Evolutionary conservation across 441 rosid genomes (phyloP).

Genomic region (Brassica balearica): DNA sequence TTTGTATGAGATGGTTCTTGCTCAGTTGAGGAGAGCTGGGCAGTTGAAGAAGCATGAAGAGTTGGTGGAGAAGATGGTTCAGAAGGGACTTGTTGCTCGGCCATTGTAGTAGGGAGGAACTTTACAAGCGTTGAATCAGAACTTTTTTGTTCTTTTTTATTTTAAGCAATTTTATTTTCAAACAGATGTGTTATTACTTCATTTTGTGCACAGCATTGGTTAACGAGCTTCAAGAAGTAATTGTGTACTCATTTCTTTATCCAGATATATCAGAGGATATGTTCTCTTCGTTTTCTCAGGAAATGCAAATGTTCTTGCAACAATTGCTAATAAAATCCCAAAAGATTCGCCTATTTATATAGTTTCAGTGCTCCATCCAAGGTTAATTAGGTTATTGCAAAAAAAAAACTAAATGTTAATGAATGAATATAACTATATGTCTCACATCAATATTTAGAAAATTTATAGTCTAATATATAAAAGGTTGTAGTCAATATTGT

Average conservation of each 20-base stretch:
- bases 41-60: slow-evolving; percentile 91
- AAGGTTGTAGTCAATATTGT: too few relatives aligned
- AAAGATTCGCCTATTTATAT: slow-evolving; percentile 48
- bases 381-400: too few relatives aligned
- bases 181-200: slow-evolving; percentile 16
- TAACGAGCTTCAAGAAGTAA: slow-evolving; percentile 7
- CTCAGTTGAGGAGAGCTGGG: slow-evolving; percentile 74
- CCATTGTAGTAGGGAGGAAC: slow-evolving; percentile 44
- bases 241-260: slow-evolving; percentile 14
- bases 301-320: neutral
- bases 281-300: slow-evolving; percentile 3
- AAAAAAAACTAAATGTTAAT: too few relatives aligned
- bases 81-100: slow-evolving; percentile 58
- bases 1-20: slow-evolving; percentile 77
- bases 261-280: neutral
- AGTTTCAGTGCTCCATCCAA: too few relatives aligned
- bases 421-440: too few relatives aligned
- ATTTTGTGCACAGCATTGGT: slow-evolving; percentile 9
- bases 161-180: neutral
- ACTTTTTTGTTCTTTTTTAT: neutral
- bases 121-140: slow-evolving; percentile 12
- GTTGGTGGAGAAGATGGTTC: slow-evolving; percentile 83
- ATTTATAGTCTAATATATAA: too few relatives aligned
- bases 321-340: slow-evolving; percentile 34
- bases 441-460: too few relatives aligned